Evolutionary conservation across 192 early-diverging fungal genomes (phyloP), one percentile per base, ranked within the genome.

Genomic region (Mortierella antarctica): DNA sequence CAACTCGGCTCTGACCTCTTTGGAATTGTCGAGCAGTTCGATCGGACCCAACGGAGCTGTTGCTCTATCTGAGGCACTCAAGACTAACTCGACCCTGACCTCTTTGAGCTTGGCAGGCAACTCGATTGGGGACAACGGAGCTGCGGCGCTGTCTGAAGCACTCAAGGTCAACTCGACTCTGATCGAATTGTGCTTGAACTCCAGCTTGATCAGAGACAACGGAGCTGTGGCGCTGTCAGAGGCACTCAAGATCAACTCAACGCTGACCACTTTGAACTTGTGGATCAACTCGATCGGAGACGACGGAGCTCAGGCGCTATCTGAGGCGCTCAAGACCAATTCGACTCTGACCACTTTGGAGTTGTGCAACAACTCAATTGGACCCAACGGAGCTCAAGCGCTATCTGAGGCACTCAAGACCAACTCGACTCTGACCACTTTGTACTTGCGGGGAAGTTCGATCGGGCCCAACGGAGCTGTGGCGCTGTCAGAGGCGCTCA

Each of bases 281-380:
- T n/a, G n/a, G n/a, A n/a, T n/a, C n/a, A 50, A 50, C 49, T 11
- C 8, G 15, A 57, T 57, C 56, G 56, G 56, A 57, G 2, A 17
- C 56, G 5, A 57, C 11, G 61, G 18, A 62, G 46, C 61, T 51
- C 31, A 53, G 51, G 52, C 40, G 46, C 65, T 63, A 15, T 74
- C 56, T 68, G 71, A 61, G 64, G 73, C 61, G 40, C 63, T 58
- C 49, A 59, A 67, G 47, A 67, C 31, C 50, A 75, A 57, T 53
- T 67, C 50, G 23, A 57, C 48, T 44, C 40, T 76, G 13, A 67
- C 55, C 62, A 66, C 63, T 74, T 48, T 57, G 56, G 8, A 8
- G 15, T 50, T 50, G 49, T 8, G 49, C 8, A 15, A 50, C 51
- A 65, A 66, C 53, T 66, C 53, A n/a, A 56, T 66, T 44, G n/a